phyloP scores from a whole-genome alignment of 1,284 basidiomycete species.

The Mycena citricolor region DNA sequence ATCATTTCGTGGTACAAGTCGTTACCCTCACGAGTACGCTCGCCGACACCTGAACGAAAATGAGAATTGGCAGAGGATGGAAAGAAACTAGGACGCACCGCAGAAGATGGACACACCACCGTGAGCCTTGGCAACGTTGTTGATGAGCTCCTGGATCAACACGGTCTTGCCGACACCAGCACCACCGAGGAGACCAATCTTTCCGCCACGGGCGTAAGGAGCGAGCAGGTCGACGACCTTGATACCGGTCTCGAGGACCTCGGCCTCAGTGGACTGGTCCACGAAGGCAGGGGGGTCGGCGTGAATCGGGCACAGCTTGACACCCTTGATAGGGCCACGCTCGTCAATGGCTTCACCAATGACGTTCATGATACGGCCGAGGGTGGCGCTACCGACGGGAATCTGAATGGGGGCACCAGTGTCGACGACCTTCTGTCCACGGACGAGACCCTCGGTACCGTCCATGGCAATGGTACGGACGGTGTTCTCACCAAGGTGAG shows the following conservation, averaged over 20 bases:
- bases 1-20: constrained; percentile 99
- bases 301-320: constrained; percentile 90
- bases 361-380: constrained; percentile 99
- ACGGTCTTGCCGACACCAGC: constrained; percentile 99
- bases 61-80: constrained; percentile 4
- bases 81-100: constrained; percentile 48
- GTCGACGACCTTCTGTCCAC: constrained; percentile 96
- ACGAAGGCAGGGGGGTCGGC: constrained; percentile 96
- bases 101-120: constrained; percentile 99
- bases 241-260: constrained; percentile 99
- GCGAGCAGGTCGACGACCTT: constrained; percentile 99
- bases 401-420: constrained; percentile 96
- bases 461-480: constrained; percentile 98
- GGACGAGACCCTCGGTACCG: constrained; percentile 99
- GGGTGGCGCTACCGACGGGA: constrained; percentile 90
- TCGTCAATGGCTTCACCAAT: constrained; percentile 99
- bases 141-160: constrained; percentile 98
- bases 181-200: constrained; percentile 99
- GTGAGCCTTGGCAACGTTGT: constrained; percentile 99
- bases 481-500: constrained; percentile 98
- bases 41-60: constrained; percentile 81
- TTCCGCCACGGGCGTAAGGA: constrained; percentile 99
- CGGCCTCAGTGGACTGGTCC: constrained; percentile 97
- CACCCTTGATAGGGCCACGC: constrained; percentile 97
- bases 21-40: constrained; percentile 99